Evolutionary conservation across 2,329 filamentous ascomycete species (phyloP).

Genomic region (Ciborinia camelliae): DNA sequence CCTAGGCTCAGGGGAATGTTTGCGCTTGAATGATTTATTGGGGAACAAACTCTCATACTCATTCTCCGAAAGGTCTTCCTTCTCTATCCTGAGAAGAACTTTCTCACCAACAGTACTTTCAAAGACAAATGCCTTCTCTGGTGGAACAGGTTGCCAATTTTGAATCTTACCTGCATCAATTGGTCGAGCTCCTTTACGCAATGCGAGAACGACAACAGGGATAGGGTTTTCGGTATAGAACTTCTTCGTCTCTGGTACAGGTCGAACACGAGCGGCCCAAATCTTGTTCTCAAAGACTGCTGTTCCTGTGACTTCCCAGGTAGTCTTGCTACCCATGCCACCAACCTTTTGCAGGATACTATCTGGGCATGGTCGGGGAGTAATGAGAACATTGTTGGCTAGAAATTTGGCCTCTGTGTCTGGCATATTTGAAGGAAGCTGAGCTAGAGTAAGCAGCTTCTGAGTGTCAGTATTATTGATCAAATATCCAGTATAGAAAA

Average conservation of each 20-base stretch:
- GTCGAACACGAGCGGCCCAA: constrained; percentile 80
- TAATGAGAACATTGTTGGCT: constrained; percentile 89
- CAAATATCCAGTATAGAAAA: constrained; percentile 91
- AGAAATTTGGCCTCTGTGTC: constrained; percentile 75
- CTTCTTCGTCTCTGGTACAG: constrained; percentile 62
- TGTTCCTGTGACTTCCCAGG: constrained; percentile 77
- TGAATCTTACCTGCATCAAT: constrained; percentile 78
- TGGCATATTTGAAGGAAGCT: constrained; percentile 58
- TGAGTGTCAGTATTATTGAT: constrained; percentile 69
- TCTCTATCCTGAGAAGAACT: constrained; percentile 74
- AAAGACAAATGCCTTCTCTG: constrained; percentile 70
- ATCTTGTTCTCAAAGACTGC: constrained; percentile 74
- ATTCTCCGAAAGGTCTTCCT: constrained; percentile 60
- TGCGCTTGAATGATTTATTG: constrained; percentile 59
- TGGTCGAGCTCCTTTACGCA: constrained; percentile 70
- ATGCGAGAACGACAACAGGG: constrained; percentile 78
- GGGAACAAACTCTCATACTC: constrained; percentile 61
- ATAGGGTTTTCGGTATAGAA: constrained; percentile 76
- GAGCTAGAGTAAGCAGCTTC: constrained; percentile 66
- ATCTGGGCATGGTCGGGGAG: constrained; percentile 68
- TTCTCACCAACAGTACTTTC: constrained; percentile 86
- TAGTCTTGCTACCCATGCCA: constrained; percentile 77
- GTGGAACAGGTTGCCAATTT: constrained; percentile 74
- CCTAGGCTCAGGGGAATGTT: constrained; percentile 51
- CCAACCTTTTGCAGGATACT: constrained; percentile 79